These are phyloP conservation scores for Fusarium staphyleae DNA, from an alignment of 2,329 filamentous ascomycete species.

Conservation along the genomic window DNA sequence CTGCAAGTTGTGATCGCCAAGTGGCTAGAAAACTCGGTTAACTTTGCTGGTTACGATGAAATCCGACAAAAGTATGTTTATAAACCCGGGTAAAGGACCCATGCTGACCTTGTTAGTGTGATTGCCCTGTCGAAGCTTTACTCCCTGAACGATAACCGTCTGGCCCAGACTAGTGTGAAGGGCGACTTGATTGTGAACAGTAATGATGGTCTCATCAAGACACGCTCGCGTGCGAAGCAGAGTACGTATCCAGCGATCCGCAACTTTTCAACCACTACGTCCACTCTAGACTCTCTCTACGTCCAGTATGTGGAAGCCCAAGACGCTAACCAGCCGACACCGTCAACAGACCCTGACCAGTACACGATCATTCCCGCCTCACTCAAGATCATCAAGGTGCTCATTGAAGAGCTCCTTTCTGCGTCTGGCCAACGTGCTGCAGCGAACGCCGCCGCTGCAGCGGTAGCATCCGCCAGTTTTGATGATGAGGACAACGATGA, in stretches of 20 bases:
- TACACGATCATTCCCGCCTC: constrained; percentile 88
- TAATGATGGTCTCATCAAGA: constrained; percentile 84
- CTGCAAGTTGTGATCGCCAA: constrained; percentile 88
- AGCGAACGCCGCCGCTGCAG: constrained; percentile 68
- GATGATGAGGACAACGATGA: constrained; percentile 74
- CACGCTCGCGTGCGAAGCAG: constrained; percentile 84
- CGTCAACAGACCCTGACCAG: constrained; percentile 75
- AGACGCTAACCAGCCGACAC: constrained; percentile 39
- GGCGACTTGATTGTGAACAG: constrained; percentile 86
- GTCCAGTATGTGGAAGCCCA: constrained; percentile 26
- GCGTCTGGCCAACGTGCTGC: constrained; percentile 72
- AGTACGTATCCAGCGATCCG: constrained; percentile 59
- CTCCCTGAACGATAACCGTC: constrained; percentile 80
- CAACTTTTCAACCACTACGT: constrained; percentile 27
- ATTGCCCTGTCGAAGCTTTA: constrained; percentile 94
- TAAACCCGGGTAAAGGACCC: not conserved
- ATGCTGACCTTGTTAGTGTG: constrained; percentile 64
- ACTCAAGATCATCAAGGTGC: constrained; percentile 94
- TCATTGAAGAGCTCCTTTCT: constrained; percentile 88
- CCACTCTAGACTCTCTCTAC: constrained; percentile 32
- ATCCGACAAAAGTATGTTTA: constrained; percentile 87
- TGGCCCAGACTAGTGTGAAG: constrained; percentile 83
- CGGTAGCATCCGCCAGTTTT: constrained; percentile 65
- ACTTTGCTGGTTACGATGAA: constrained; percentile 97
- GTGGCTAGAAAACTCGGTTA: constrained; percentile 97